Base-by-base conservation (phyloP, 495 filamentous ascomycete genomes). In the Evernia prunastri region DNA sequence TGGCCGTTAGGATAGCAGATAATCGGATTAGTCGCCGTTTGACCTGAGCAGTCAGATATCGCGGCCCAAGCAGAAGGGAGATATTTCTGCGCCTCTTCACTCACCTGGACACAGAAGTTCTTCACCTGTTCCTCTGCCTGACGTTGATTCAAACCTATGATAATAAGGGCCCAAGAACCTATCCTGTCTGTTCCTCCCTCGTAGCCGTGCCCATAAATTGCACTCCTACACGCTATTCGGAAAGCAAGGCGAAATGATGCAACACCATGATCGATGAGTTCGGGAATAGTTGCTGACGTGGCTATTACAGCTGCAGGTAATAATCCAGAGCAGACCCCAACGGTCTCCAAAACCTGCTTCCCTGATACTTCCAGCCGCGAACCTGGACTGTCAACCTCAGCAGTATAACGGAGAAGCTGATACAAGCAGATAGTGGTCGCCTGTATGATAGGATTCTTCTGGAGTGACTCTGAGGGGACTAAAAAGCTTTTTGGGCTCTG, bases 361-460 rank as follows among this genome's bases (percentile, higher is more conserved):
- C n/a, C n/a, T n/a, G n/a, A n/a, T n/a, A n/a, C n/a, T n/a, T n/a
- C n/a, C n/a, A n/a, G n/a, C n/a, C n/a, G n/a, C n/a, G n/a, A n/a
- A n/a, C n/a, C n/a, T n/a, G n/a, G n/a, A 18, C 35, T 9, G 17
- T 31, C 56, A 37, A 59, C n/a, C 3, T 64, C 53, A 5, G 8
- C 62, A 13, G n/a, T n/a, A 33, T 65, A 65, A 0, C 56, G 42
- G 17, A 60, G 43, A 17, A 65, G 56, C 18, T 65, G 63, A 33
- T 60, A n/a, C 2, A 65, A 18, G 36, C 63, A 65, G 1, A 65
- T 25, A 0, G 45, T 43, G 23, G 57, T 59, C 1, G 35, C 45
- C 29, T 65, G 56, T 1, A 65, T 45, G 17, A 64, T n/a, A 10
- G 56, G 36, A 64, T 64, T 59, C 63, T 18, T 60, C 45, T 9